Base-by-base conservation (phyloP, 1,284 basidiomycete genomes). In the Fomitopsis schrenkii region DNA sequence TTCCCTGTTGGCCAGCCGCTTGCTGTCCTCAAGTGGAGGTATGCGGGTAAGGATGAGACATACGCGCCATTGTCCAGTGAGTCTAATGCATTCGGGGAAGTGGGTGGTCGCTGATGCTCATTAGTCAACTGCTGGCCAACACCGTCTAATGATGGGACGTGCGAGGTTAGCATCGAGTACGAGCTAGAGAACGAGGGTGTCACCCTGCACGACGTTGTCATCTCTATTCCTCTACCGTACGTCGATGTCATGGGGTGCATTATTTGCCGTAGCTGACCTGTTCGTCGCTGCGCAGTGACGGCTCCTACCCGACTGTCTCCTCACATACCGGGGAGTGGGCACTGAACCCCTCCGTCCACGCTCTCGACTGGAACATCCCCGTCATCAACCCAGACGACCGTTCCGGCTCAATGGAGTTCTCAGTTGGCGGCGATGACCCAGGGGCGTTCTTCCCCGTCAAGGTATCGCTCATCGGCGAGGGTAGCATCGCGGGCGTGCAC, bases 61-160 rank as follows among this genome's bases (percentile, higher is more conserved):
- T 85, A 91, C 64, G 87, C 97, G 22, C 97, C 97, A 1, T 76
- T 99, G 61, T 93, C 92, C 17, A 93, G 94, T 96, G 76, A 75
- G 93, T 79, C 38, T 52, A 52, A 55, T 44, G 46, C 44, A 15
- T 44, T 54, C 30, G n/a, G n/a, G 50, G 28, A 15, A 54, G 22
- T 12, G 44, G 17, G 15, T 33, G 19, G 54, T 52, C 59, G 53
- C 54, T 59, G 19, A 41, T 42, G 38, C 55, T 52, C 57, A 48
- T 17, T 62, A 93, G 95, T 98, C 75, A 98, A 95, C 70, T 96
- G 93, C 75, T 98, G 97, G 97, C 96, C 96, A 5, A 91, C 94
- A 35, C 90, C 93, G 2, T 90, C 91, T 55, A 95, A 94, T 67
- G 90, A 95, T 68, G 94, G 94, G 30, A 90, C 88, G 1, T 93